Base-by-base conservation (phyloP, 1,284 basidiomycete genomes). In the Volvariella surrecta region DNA sequence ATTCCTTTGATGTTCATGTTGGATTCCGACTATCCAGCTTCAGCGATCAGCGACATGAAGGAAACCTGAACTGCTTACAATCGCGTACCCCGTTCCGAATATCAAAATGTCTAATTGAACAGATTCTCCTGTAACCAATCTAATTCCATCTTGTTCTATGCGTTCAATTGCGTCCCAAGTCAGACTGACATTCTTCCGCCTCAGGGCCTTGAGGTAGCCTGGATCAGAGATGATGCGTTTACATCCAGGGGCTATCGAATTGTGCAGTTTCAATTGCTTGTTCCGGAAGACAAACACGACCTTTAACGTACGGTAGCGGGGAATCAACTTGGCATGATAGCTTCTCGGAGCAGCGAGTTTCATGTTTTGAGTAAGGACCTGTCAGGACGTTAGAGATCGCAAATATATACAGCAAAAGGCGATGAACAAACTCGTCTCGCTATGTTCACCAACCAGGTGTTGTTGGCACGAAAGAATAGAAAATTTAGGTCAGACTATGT, bases 221-320 rank as follows among this genome's bases (percentile, higher is more conserved):
- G 73, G 69, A 50, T 80, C 73, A 39, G 73, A 58, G 19, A 79
- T 71, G 11, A 78, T 66, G 20, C 76, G 64, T 51, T 76, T 79
- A 54, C 75, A 78, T 37, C 73, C 73, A 16, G 69, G 67, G 40
- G 71, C 71, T 74, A 15, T 8, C 15, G 44, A 24, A 42, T 32
- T n/a, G n/a, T n/a, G 49, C 31, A 21, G 21, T 43, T 15, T 44
- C 39, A 44, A 10, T 10, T 15, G 38, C 35, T 10, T 16, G 24
- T 39, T 34, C 10, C 10, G 18, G 20, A 13, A 16, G 9, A 44
- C 32, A 18, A 40, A 13, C 11, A 41, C 22, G 11, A 28, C 16
- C n/a, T 9, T 3, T 13, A 37, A 50, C 70, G 32, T 51, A 73
- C 74, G 61, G 56, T 69, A 78, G 10, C 60, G 54, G 2, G 76